A percentile compares a stretch with the other conserved stretches of the same genome.
These are phyloP conservation scores for Kluyveromyces sp. DNA, from an alignment of 1,139 yeast genomes.

Conservation along the genomic window DNA sequence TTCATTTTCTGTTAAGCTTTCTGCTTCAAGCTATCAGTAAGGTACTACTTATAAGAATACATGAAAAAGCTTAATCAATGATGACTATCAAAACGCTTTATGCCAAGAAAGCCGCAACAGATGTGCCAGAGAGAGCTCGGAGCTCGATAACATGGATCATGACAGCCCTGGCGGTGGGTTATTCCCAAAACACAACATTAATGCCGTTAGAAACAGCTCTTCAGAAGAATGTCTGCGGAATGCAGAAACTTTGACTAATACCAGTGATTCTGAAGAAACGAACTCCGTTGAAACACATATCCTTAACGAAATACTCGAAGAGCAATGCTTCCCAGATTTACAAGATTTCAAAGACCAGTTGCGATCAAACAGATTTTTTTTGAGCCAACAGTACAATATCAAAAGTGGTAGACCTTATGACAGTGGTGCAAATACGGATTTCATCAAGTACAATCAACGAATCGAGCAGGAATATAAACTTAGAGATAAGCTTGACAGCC, in stretches of 20 bases:
- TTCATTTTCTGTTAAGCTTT: no score
- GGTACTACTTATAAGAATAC: background rate
- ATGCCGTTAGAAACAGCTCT: background rate
- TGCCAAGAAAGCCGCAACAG: no score
- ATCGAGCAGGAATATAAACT: slow-evolving; percentile 21
- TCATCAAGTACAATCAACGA: slow-evolving; percentile 18
- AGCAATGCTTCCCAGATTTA: slow-evolving; percentile 17
- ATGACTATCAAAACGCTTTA: no score
- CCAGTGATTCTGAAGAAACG: slow-evolving; percentile 5
- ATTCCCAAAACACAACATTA: background rate
- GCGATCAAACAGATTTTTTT: slow-evolving; percentile 19
- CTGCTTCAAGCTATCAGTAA: background rate
- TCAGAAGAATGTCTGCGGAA: background rate
- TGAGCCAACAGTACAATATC: slow-evolving; percentile 17
- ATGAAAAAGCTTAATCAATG: no score
- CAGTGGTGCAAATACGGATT: slow-evolving; percentile 14
- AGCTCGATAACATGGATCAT: background rate
- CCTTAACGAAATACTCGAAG: slow-evolving; percentile 16
- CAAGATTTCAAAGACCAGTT: slow-evolving; percentile 17
- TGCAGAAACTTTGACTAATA: background rate
- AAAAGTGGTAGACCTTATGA: slow-evolving; percentile 7
- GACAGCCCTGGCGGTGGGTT: slow-evolving; percentile 3
- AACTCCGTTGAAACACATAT: slow-evolving; percentile 15
- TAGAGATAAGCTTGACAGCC: slow-evolving; percentile 21
- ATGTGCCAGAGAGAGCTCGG: background rate